Evolutionary conservation across 208 protist species (phyloP), one percentile per base, ranked within the genome.

Genomic region (Crithidia sp.): DNA sequence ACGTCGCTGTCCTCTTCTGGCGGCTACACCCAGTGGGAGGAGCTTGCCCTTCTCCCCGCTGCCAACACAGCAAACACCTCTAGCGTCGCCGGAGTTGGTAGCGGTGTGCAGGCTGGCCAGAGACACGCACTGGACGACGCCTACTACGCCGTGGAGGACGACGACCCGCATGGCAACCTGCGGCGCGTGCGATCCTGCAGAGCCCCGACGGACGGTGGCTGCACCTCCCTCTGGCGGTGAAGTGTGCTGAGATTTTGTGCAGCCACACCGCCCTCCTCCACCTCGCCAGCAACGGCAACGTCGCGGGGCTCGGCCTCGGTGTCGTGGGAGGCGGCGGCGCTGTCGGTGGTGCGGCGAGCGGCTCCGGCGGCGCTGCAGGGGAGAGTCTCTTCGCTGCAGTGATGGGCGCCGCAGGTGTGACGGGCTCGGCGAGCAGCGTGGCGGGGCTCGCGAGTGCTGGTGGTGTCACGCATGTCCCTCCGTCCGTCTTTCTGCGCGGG

Each of bases 181-280:
- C 64, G 76, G 43, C 67, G 79, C 14, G n/a, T n/a, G 69, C 53
- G 47, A 16, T 93, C 39, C 74, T 86, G 44, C 69, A 45, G 28
- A 44, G 61, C 36, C 88, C 92, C 14, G 92, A 96, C 70, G 87
- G 78, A 8, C 78, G 85, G 47, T 97, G 93, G 90, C 66, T 91
- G 19, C 93, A 97, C 79, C 36, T 86, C 14, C 44, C 77, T 9
- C 82, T 97, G 41, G 93, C 93, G 0, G 71, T 91, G 17, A 85
- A 89, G 70, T 77, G 83, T 14, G 89, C 89, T 19, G 67, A 88
- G 76, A 67, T 94, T 49, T 53, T 97, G 43, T 86, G 77, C 61
- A 76, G 54, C 16, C 75, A 87, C 81, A 71, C 53, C 17, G 54
- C 79, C 0, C 52, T 95, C 47, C 76, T 96, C 10, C 86, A 93